A percentile compares a stretch with the other conserved stretches of the same genome.
Conservation (phyloP, 75 land plant species). For the Chamaecyparis obtusa region DNA sequence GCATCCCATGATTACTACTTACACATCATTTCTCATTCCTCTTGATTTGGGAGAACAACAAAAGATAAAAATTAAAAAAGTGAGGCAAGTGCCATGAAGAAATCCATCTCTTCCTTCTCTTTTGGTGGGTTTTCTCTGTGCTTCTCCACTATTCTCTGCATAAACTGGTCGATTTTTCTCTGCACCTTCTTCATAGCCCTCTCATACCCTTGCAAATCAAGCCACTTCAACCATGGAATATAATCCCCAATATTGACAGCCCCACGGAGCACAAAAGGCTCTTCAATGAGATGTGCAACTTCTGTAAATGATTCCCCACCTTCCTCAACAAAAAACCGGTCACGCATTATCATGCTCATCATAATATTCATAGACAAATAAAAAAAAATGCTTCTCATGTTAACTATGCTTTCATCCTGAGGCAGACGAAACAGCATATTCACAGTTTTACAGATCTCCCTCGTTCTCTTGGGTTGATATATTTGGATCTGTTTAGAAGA, state of each 20-base stretch:
- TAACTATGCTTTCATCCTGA: background rate
- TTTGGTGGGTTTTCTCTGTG: slow-evolving; percentile 1
- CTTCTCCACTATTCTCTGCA: slow-evolving; percentile 27
- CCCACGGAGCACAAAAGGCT: slow-evolving; percentile 5
- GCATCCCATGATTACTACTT: no score
- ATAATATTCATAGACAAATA: background rate
- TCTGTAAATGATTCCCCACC: background rate
- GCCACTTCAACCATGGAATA: slow-evolving; percentile 27
- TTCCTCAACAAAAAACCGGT: slow-evolving; percentile 14
- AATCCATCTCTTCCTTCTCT: background rate
- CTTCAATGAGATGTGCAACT: slow-evolving; percentile 20
- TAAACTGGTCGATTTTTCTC: slow-evolving; percentile 7
- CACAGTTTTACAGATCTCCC: background rate
- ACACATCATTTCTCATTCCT: no score
- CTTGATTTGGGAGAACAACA: no score
- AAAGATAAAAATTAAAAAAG: no score
- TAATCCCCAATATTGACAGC: slow-evolving; percentile 31
- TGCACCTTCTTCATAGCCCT: slow-evolving; percentile 10
- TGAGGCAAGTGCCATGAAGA: background rate
- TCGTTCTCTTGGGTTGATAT: slow-evolving; percentile 6
- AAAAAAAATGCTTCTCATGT: background rate
- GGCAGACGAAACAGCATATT: background rate
- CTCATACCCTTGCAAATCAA: slow-evolving; percentile 38
- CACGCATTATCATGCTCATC: slow-evolving; percentile 19
- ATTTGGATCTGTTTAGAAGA: slow-evolving; percentile 18